Conservation (phyloP, 345 rosid genomes). For the Salix suchowensis region DNA sequence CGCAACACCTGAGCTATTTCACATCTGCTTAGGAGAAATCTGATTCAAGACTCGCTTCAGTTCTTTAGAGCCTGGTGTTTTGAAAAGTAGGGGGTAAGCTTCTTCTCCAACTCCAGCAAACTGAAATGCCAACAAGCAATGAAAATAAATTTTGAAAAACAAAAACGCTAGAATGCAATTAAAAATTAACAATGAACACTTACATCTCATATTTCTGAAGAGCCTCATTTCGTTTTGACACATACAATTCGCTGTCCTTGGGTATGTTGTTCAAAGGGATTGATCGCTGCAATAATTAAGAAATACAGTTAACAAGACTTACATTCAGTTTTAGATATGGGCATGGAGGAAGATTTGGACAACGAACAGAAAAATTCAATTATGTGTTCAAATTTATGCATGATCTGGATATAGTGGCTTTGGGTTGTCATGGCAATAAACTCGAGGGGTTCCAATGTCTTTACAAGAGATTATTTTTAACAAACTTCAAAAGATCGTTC, state of each 20-base stretch:
- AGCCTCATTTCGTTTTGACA: slow-evolving; percentile 69
- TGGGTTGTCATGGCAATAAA: background rate
- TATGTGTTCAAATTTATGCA: background rate
- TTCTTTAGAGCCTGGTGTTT: slow-evolving; percentile 20
- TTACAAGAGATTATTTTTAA: background rate
- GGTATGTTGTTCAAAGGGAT: slow-evolving; percentile 73
- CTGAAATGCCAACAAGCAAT: slow-evolving; percentile 34
- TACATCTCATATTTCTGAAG: slow-evolving; percentile 74
- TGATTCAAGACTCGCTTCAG: background rate
- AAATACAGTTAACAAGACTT: background rate
- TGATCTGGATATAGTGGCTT: background rate
- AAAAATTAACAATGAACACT: slow-evolving; percentile 21
- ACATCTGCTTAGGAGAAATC: background rate
- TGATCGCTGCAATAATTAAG: slow-evolving; percentile 32
- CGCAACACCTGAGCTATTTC: background rate
- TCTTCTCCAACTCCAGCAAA: slow-evolving; percentile 76
- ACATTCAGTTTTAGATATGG: background rate
- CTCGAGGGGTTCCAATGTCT: background rate
- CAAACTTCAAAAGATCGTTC: background rate
- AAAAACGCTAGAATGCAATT: background rate
- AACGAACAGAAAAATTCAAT: background rate
- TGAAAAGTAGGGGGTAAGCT: slow-evolving; percentile 58
- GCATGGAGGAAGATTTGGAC: background rate
- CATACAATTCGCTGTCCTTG: slow-evolving; percentile 70
- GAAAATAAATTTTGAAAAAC: background rate